These are phyloP conservation scores for Camillea tinctor DNA, from an alignment of 2,329 filamentous ascomycete species.

Conservation along the genomic window DNA sequence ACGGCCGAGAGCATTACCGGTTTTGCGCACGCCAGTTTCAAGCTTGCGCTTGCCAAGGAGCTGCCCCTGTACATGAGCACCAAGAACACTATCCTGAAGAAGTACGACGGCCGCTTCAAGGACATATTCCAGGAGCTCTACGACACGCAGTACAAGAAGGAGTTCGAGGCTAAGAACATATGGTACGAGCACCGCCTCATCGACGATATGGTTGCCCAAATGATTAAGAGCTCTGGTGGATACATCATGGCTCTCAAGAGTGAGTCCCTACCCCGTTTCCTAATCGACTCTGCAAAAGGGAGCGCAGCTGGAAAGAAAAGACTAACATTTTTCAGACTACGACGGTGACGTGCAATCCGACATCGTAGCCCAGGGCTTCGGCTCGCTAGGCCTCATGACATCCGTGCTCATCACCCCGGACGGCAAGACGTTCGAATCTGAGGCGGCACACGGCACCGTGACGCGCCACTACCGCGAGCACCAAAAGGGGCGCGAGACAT, in stretches of 20 bases:
- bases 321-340: conserved; percentile 75
- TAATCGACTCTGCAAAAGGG: not conserved
- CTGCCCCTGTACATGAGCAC: conserved; percentile 99
- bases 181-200: conserved; percentile 99
- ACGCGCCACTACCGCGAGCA: conserved; percentile 98
- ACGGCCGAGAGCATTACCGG: conserved; percentile 92
- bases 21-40: conserved; percentile 95
- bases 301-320: conserved; percentile 3
- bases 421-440: conserved; percentile 94
- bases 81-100: conserved; percentile 99
- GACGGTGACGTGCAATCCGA: conserved; percentile 99
- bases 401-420: conserved; percentile 95
- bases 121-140: conserved; percentile 99
- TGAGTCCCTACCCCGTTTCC: conserved; percentile 44
- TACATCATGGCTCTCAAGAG: conserved; percentile 99
- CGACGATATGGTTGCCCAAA: conserved; percentile 99
- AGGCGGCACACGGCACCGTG: conserved; percentile 97
- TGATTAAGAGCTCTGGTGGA: conserved; percentile 97
- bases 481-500: conserved; percentile 96
- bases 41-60: conserved; percentile 83
- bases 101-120: conserved; percentile 98
- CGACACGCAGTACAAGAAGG: conserved; percentile 79
- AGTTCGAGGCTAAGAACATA: conserved; percentile 88
- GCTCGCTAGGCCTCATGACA: conserved; percentile 97
- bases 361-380: conserved; percentile 96